Evolutionary conservation across 192 early-diverging fungal species (phyloP).

Genomic region (Helicostylum pulchrum): DNA sequence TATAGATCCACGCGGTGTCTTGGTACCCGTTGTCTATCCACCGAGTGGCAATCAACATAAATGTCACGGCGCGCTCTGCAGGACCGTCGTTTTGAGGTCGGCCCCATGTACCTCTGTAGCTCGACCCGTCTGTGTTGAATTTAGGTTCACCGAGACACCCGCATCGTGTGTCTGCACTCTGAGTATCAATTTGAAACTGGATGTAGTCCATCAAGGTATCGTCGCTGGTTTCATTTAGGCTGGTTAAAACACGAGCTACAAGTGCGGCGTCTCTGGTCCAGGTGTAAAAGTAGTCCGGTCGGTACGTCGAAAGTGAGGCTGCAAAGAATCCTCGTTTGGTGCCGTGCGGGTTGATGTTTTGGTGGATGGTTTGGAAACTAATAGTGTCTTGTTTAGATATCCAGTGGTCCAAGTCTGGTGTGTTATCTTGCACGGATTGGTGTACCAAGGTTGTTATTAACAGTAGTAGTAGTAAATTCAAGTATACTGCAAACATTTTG

Average conservation of each 20-base stretch:
- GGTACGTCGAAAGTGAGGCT: constrained; percentile 25
- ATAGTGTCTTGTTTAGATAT: not conserved
- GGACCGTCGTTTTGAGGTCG: constrained; percentile 74
- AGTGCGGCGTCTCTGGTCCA: constrained; percentile 64
- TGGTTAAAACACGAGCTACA: constrained; percentile 3
- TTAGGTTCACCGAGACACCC: constrained; percentile 65
- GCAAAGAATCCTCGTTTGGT: constrained; percentile 25
- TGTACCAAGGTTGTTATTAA: too few species aligned
- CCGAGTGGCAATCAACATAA: constrained; percentile 41
- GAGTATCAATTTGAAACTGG: constrained; percentile 28
- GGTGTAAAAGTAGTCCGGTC: constrained; percentile 71
- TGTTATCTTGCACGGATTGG: too few species aligned
- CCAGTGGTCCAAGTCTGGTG: not conserved
- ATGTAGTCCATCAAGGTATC: constrained; percentile 33
- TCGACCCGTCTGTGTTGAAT: constrained; percentile 52
- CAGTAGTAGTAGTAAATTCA: too few species aligned
- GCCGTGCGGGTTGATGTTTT: constrained; percentile 26
- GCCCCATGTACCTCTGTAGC: constrained; percentile 52
- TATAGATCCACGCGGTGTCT: not conserved
- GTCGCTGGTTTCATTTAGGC: constrained; percentile 18
- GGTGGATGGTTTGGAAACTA: constrained; percentile 17
- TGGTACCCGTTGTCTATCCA: not conserved
- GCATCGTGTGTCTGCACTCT: constrained; percentile 23
- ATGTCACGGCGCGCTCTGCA: constrained; percentile 45
- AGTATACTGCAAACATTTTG: too few species aligned